Evolutionary conservation across 805 yeast species (phyloP).

Genomic region (Yamadazyma olivae): DNA sequence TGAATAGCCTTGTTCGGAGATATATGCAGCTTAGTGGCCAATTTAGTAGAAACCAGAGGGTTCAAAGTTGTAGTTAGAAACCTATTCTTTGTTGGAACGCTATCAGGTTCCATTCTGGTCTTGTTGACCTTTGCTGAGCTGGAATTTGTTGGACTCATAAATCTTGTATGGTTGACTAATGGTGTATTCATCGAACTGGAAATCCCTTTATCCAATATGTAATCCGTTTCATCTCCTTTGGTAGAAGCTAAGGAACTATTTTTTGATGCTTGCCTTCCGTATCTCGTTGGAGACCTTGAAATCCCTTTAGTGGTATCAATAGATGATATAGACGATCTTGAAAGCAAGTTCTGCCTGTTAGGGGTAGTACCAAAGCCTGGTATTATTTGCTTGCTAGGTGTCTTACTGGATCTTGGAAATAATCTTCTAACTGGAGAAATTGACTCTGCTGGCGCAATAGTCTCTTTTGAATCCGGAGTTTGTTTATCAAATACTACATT

Average conservation of each 20-base stretch:
- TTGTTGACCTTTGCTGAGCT: constrained; percentile 23
- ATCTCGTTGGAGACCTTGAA: constrained; percentile 13
- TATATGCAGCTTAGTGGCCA: constrained; percentile 6
- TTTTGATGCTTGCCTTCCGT: constrained; percentile 5
- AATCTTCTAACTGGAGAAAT: constrained; percentile 7
- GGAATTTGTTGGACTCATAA: constrained; percentile 28
- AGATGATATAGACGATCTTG: constrained; percentile 5
- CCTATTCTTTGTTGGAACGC: constrained; percentile 22
- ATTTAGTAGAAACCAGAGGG: constrained; percentile 26
- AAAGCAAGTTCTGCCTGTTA: not conserved
- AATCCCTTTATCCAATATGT: constrained; percentile 3
- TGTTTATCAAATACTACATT: too few relatives aligned
- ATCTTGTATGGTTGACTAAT: constrained; percentile 11
- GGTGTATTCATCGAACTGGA: not conserved
- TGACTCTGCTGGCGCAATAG: not conserved
- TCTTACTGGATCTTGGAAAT: constrained; percentile 3
- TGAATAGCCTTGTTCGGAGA: constrained; percentile 12
- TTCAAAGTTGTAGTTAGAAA: constrained; percentile 35
- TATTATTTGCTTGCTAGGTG: constrained; percentile 4
- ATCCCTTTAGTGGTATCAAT: constrained; percentile 4
- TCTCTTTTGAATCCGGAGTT: not conserved
- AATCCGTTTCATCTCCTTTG: constrained; percentile 5
- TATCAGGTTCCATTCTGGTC: constrained; percentile 5
- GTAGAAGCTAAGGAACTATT: constrained; percentile 11
- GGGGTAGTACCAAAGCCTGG: not conserved